A percentile compares a stretch with the other conserved stretches of the same genome.
Evolutionary conservation across 2,329 filamentous ascomycete species (phyloP).

Genomic region (Sporothrix brunneoviolacea): DNA sequence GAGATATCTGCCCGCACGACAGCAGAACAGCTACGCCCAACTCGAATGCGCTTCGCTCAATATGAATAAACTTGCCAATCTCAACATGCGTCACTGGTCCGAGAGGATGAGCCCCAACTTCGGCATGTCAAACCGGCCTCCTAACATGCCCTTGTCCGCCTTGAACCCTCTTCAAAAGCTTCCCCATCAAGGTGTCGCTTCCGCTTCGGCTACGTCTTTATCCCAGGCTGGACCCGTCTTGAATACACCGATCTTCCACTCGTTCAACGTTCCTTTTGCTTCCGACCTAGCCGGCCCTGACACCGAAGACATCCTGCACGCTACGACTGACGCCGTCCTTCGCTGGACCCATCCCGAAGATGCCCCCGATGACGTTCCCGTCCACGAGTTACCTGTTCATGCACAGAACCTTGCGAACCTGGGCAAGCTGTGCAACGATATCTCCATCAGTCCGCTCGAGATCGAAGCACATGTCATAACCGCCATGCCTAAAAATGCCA

Average conservation of each 20-base stretch:
- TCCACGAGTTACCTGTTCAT: slow-evolving; percentile 88
- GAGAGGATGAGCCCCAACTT: slow-evolving; percentile 64
- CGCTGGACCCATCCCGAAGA: slow-evolving; percentile 92
- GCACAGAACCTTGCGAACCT: slow-evolving; percentile 76
- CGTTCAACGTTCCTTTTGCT: slow-evolving; percentile 95
- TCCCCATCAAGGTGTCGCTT: slow-evolving; percentile 40
- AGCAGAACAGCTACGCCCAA: slow-evolving; percentile 26
- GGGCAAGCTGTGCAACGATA: slow-evolving; percentile 70
- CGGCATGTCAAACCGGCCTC: slow-evolving; percentile 51
- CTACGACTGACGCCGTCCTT: slow-evolving; percentile 77
- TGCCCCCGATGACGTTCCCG: slow-evolving; percentile 73
- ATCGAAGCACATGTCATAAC: slow-evolving; percentile 81
- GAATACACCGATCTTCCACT: slow-evolving; percentile 79
- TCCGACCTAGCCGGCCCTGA: slow-evolving; percentile 89
- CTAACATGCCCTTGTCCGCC: slow-evolving; percentile 48
- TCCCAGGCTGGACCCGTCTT: slow-evolving; percentile 59
- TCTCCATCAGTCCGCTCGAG: slow-evolving; percentile 63
- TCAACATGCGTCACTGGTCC: slow-evolving; percentile 63
- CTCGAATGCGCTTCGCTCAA: slow-evolving; percentile 16
- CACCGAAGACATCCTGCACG: slow-evolving; percentile 89
- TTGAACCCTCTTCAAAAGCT: slow-evolving; percentile 54
- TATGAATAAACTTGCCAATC: slow-evolving; percentile 62
- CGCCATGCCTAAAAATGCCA: slow-evolving; percentile 66
- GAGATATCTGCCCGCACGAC: too few species aligned
- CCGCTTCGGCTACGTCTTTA: slow-evolving; percentile 10